Percentiles rank a stretch among this genome's conserved stretches.
Evolutionary conservation across 805 yeast genomes (phyloP).

Genomic region (Cyberlindnera misumaiensis): DNA sequence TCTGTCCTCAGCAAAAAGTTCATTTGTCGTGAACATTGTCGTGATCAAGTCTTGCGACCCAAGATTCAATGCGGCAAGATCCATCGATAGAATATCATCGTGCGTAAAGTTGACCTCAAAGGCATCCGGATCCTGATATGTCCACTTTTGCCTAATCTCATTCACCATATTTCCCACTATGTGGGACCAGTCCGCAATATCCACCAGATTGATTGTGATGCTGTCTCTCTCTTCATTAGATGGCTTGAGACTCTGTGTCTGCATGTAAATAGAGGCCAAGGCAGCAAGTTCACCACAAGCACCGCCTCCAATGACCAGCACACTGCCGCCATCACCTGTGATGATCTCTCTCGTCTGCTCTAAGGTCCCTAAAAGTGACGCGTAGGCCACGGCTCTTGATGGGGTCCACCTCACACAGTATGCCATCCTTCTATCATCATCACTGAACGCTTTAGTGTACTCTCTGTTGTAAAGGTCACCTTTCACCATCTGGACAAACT

Average conservation of each 20-base stretch:
- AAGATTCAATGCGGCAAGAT: slow-evolving; percentile 18
- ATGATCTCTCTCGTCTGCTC: slow-evolving; percentile 34
- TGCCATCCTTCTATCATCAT: slow-evolving; percentile 59
- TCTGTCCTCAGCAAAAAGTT: slow-evolving; percentile 65
- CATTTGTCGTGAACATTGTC: slow-evolving; percentile 79
- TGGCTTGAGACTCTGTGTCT: slow-evolving; percentile 17
- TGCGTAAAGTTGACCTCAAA: slow-evolving; percentile 28
- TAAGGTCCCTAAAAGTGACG: slow-evolving; percentile 55
- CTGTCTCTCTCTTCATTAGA: slow-evolving; percentile 17
- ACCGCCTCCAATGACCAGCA: slow-evolving; percentile 79
- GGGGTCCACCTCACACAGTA: slow-evolving; percentile 86
- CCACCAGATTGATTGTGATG: slow-evolving; percentile 51
- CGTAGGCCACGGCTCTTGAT: slow-evolving; percentile 67
- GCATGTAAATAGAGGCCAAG: slow-evolving; percentile 49
- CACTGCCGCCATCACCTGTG: slow-evolving; percentile 26
- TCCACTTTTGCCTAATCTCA: slow-evolving; percentile 48
- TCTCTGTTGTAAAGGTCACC: slow-evolving; percentile 63
- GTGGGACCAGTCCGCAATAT: slow-evolving; percentile 71
- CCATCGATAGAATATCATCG: slow-evolving; percentile 31
- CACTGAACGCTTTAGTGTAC: slow-evolving; percentile 61
- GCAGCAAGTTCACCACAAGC: slow-evolving; percentile 78
- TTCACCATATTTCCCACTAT: slow-evolving; percentile 41
- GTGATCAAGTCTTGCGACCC: slow-evolving; percentile 48
- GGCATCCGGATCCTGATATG: slow-evolving; percentile 31
- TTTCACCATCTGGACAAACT: slow-evolving; percentile 61